Conservation (phyloP, 164 flowering plant genomes). For the Cinnamomum micranthum region DNA sequence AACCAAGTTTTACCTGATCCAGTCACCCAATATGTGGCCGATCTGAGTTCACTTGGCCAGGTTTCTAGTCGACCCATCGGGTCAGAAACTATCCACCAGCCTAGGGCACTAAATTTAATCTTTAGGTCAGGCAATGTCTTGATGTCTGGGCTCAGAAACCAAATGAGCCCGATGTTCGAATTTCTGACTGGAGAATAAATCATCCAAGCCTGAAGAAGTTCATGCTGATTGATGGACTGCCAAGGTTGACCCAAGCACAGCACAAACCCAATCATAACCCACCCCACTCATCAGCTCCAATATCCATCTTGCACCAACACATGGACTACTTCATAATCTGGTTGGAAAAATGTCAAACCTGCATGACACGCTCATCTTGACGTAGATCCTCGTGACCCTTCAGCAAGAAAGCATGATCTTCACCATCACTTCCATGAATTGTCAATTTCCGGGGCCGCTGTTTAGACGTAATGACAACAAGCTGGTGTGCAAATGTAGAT, state of each 20-base stretch:
- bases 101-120: too few species aligned
- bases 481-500: slow-evolving; percentile 85
- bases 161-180: too few species aligned
- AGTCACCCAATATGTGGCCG: too few species aligned
- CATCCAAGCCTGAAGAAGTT: not conserved
- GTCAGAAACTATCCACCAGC: too few species aligned
- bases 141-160: too few species aligned
- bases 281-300: not conserved
- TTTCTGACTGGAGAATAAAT: not conserved
- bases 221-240: not conserved
- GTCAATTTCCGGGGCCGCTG: slow-evolving; percentile 97
- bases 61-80: too few species aligned
- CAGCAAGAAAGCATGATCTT: slow-evolving; percentile 87
- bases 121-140: too few species aligned
- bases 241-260: not conserved
- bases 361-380: slow-evolving; percentile 99
- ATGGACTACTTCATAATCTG: not conserved
- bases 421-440: slow-evolving; percentile 94
- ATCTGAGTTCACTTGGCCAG: too few species aligned
- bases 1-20: too few species aligned
- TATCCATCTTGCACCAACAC: not conserved
- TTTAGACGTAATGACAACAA: slow-evolving; percentile 91
- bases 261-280: not conserved
- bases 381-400: slow-evolving; percentile 99
- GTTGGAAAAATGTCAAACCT: slow-evolving; percentile 40